Conservation (phyloP, 139 green algal genomes). For the Chlorella sp. region DNA sequence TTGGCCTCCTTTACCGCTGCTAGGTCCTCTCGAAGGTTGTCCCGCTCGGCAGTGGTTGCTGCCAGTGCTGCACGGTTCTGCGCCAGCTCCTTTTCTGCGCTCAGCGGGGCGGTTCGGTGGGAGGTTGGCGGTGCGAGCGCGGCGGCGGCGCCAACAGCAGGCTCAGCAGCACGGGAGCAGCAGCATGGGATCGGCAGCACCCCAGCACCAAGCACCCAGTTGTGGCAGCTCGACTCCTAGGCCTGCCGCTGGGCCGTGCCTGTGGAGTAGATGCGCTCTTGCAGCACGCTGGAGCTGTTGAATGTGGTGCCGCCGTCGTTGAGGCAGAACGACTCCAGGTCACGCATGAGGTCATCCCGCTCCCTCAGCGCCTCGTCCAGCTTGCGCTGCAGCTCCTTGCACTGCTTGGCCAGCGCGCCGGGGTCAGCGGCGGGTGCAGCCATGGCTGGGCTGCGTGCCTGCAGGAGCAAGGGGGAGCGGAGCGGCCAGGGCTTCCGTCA, state of each 20-base stretch:
- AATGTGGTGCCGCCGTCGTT: slow-evolving; percentile 37
- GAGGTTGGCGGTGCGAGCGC: not conserved
- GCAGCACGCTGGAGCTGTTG: slow-evolving; percentile 41
- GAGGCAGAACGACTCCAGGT: slow-evolving; percentile 49
- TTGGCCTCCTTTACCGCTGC: slow-evolving; percentile 36
- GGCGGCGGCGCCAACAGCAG: no score
- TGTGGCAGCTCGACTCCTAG: not conserved
- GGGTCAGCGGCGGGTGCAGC: not conserved
- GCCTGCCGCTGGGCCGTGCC: not conserved
- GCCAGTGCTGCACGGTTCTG: not conserved
- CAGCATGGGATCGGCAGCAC: not conserved
- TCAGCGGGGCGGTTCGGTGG: not conserved
- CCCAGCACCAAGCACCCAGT: not conserved
- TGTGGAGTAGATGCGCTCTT: slow-evolving; percentile 54
- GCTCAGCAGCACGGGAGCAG: not conserved
- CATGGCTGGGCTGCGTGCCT: not conserved
- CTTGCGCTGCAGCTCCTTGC: slow-evolving; percentile 37
- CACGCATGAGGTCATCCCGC: slow-evolving; percentile 43
- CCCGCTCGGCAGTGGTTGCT: slow-evolving; percentile 31
- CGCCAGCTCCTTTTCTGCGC: slow-evolving; percentile 46
- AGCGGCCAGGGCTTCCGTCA: no score
- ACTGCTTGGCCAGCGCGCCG: not conserved
- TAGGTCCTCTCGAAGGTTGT: slow-evolving; percentile 50
- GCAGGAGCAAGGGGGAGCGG: no score
- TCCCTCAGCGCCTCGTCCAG: slow-evolving; percentile 25